Conservation (phyloP, 768 basidiomycete species). For the Auricularia cornea region DNA sequence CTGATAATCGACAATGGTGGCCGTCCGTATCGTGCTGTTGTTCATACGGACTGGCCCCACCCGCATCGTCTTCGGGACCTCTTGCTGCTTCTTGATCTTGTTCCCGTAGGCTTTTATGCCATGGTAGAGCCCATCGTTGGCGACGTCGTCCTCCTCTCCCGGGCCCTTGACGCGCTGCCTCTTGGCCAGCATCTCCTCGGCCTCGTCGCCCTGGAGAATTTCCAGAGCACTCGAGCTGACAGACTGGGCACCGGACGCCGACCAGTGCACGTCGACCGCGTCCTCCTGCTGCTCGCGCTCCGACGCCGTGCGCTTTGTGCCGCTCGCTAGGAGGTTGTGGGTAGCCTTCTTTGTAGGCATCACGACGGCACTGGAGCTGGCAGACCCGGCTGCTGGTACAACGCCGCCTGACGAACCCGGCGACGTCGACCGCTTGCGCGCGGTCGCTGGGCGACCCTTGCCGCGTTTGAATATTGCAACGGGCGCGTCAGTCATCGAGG, state of each 20-base stretch:
- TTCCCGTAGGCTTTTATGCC: constrained; percentile 76
- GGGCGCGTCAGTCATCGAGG: constrained; percentile 4
- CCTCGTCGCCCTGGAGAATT: constrained; percentile 76
- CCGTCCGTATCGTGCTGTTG: constrained; percentile 78
- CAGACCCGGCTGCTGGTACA: constrained; percentile 24
- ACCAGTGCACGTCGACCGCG: constrained; percentile 48
- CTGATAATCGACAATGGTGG: constrained; percentile 95
- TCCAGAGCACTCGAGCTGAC: constrained; percentile 66
- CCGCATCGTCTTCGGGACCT: constrained; percentile 82
- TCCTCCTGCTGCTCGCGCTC: constrained; percentile 8
- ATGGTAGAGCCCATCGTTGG: constrained; percentile 77
- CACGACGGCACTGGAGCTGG: constrained; percentile 47
- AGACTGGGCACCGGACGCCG: constrained; percentile 53
- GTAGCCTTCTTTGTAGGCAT: constrained; percentile 62
- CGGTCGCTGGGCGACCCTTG: constrained; percentile 65
- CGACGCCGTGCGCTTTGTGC: constrained; percentile 53
- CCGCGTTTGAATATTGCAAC: constrained; percentile 90
- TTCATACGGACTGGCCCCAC: constrained; percentile 68
- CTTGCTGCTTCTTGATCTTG: constrained; percentile 74
- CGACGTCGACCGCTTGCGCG: constrained; percentile 66
- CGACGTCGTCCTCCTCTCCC: constrained; percentile 43
- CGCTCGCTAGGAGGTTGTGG: constrained; percentile 70
- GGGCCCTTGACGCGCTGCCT: constrained; percentile 38
- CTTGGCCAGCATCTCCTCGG: constrained; percentile 67
- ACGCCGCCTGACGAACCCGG: constrained; percentile 34